These are phyloP conservation scores for Wickerhamomyces bisporus DNA, from an alignment of 805 yeast genomes.

Conservation along the genomic window DNA sequence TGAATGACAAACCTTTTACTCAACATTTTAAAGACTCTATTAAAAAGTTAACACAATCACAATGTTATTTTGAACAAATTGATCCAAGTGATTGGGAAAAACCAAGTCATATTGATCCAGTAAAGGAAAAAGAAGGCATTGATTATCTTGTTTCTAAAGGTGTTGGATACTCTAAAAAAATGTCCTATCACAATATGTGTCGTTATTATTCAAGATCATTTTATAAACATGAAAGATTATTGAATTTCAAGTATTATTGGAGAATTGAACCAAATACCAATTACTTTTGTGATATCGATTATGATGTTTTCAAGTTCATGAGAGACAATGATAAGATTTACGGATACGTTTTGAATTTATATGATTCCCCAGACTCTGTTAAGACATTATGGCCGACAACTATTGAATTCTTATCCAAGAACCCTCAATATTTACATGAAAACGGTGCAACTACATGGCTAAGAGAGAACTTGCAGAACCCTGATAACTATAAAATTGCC, in stretches of 20 bases:
- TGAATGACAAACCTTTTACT: conserved; percentile 66
- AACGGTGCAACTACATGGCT: conserved; percentile 63
- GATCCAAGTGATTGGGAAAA: conserved; percentile 50
- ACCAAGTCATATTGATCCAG: conserved; percentile 51
- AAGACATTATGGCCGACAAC: conserved; percentile 67
- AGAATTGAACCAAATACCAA: conserved; percentile 71
- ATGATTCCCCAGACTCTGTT: conserved; percentile 65
- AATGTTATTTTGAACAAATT: conserved; percentile 40
- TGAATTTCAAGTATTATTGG: conserved; percentile 70
- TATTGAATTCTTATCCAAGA: conserved; percentile 45
- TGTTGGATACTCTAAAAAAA: conserved; percentile 54
- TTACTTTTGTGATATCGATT: conserved; percentile 63
- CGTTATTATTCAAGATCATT: conserved; percentile 66
- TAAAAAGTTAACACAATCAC: conserved; percentile 33
- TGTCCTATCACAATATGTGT: conserved; percentile 81
- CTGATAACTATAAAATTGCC: conserved; percentile 36
- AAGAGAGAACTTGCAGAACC: conserved; percentile 51
- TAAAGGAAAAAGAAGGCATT: conserved; percentile 36
- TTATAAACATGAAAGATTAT: conserved; percentile 56
- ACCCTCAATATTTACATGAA: conserved; percentile 53
- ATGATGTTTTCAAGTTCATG: conserved; percentile 75
- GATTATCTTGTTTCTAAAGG: conserved; percentile 34
- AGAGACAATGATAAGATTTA: conserved; percentile 60
- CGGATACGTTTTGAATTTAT: conserved; percentile 66
- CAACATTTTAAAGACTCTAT: conserved; percentile 48